Percentiles rank a stretch among this genome's conserved stretches.
Conservation (phyloP, 805 yeast genomes). For the Candida sithepensis region DNA sequence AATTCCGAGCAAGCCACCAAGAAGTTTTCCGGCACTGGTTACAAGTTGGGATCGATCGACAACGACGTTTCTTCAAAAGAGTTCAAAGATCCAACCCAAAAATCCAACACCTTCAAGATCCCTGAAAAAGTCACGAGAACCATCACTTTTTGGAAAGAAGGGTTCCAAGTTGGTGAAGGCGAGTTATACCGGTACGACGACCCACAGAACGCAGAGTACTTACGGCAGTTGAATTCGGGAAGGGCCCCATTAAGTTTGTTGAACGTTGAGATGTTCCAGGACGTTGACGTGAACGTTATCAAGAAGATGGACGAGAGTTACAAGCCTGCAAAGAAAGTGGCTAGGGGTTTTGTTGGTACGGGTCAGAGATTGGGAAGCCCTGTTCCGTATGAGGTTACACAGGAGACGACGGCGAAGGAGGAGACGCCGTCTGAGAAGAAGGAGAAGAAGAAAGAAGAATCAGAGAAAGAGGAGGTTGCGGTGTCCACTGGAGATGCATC, state of each 20-base stretch:
- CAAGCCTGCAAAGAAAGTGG: slow-evolving; percentile 44
- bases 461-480: slow-evolving; percentile 12
- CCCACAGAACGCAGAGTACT: slow-evolving; percentile 75
- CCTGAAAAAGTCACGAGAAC: slow-evolving; percentile 64
- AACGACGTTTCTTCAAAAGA: slow-evolving; percentile 31
- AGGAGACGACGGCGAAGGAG: slow-evolving; percentile 11
- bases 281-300: slow-evolving; percentile 85
- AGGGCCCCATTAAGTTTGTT: slow-evolving; percentile 84
- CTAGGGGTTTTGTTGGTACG: slow-evolving; percentile 64
- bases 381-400: slow-evolving; percentile 64
- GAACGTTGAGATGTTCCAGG: slow-evolving; percentile 85
- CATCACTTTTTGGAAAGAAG: slow-evolving; percentile 94
- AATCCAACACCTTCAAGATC: slow-evolving; percentile 7
- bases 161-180: slow-evolving; percentile 94
- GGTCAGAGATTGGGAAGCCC: slow-evolving; percentile 91
- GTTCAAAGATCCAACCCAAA: slow-evolving; percentile 30
- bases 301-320: slow-evolving; percentile 80
- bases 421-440: slow-evolving; percentile 15
- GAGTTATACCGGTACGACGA: slow-evolving; percentile 83
- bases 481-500: slow-evolving; percentile 51
- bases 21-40: slow-evolving; percentile 48
- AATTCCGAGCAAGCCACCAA: slow-evolving; percentile 23
- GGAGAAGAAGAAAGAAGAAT: slow-evolving; percentile 14
- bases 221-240: slow-evolving; percentile 81
- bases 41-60: slow-evolving; percentile 47